Base-by-base conservation (phyloP, 805 yeast species). In the Yamadazyma nakazawae region DNA sequence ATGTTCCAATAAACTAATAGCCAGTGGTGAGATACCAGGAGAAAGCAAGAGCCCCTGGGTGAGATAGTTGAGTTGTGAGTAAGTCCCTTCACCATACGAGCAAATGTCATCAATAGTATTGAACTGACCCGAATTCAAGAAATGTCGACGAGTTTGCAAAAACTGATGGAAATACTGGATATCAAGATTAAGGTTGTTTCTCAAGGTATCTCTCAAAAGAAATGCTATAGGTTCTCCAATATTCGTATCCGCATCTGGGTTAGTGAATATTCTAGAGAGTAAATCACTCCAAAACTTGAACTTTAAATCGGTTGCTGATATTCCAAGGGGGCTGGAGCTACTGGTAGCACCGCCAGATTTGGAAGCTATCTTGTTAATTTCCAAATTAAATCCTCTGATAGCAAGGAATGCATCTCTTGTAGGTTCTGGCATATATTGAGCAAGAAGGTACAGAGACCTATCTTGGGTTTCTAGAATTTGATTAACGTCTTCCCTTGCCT, bases 11-110 rank as follows among this genome's bases (percentile, higher is more conserved):
- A 81, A 57, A 35, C 64, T 60, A 12, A 78, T 72, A 0, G 79
- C 72, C 1, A 82, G 77, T 0, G 87, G 88, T 1, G 84, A 74
- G 7, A 82, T 67, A 2, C 68, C 63, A 1, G 81, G 81, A 3
- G 85, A 78, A n/a, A 83, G 60, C 34, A 83, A 55, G 13, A 81
- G 64, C 4, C 81, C 80, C 54, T 83, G 88, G 8, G 81, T 71
- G 13, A 83, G 64, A 55, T 88, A 88, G 55, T 82, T 82, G 55
- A 85, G 66, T 60, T 86, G 94, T 1, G 95, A 84, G 54, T 76
- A 76, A 0, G 85, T 79, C 0, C 92, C 94, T 63, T 88, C 96
- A 1, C 96, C 96, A 56, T 77, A 83, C 1, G 88, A 76, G 42
- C 90, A 85, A 51, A 88, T 72, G 36, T 78, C 79, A 37, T 83